Evolutionary conservation across 176 grass and related monocot species (phyloP).

Genomic region (Oryza glaberrima): DNA sequence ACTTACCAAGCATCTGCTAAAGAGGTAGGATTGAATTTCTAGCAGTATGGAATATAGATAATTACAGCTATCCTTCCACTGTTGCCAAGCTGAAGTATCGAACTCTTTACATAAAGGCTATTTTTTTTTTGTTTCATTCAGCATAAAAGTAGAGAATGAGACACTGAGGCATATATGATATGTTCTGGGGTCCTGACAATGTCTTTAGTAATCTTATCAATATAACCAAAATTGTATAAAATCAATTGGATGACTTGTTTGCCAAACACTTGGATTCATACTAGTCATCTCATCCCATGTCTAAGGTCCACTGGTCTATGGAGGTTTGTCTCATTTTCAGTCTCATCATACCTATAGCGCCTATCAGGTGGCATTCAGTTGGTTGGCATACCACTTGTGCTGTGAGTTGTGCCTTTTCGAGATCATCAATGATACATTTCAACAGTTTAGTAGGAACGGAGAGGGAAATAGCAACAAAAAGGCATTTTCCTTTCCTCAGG

Average conservation of each 20-base stretch:
- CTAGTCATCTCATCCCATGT: slow-evolving; percentile 1
- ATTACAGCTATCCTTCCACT: slow-evolving; percentile 16
- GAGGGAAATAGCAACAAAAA: no score
- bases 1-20: slow-evolving; percentile 85
- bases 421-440: not conserved
- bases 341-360: not conserved
- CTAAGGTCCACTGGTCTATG: slow-evolving; percentile 5
- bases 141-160: slow-evolving; percentile 10
- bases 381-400: not conserved
- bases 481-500: no score
- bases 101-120: slow-evolving; percentile 2
- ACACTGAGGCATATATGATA: slow-evolving; percentile 8
- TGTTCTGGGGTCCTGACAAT: slow-evolving; percentile 12
- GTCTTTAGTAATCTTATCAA: not conserved
- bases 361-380: not conserved
- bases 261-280: slow-evolving; percentile 13
- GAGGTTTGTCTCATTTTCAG: slow-evolving; percentile 17
- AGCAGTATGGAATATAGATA: not conserved
- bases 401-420: slow-evolving; percentile 14
- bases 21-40: slow-evolving; percentile 61
- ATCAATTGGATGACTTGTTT: slow-evolving; percentile 10
- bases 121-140: slow-evolving; percentile 1
- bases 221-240: slow-evolving; percentile 17
- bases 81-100: slow-evolving; percentile 6
- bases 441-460: not conserved